These are phyloP conservation scores for Gynochthodes officinalis DNA, from an alignment of 257 asterid species.

Conservation along the genomic window DNA sequence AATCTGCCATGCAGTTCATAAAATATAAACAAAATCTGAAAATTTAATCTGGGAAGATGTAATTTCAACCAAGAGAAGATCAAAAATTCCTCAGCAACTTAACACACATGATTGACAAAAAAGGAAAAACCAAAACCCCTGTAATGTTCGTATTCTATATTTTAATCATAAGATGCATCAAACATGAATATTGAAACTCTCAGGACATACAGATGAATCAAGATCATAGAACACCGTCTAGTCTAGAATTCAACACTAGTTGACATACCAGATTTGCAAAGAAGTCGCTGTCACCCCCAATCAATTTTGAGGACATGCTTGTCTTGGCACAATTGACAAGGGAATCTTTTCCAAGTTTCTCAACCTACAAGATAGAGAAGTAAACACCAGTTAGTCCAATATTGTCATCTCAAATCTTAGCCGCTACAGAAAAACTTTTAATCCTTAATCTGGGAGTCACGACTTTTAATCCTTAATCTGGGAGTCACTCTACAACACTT, in stretches of 20 bases:
- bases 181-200: not conserved
- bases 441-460: not conserved
- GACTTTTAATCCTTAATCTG: not conserved
- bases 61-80: not conserved
- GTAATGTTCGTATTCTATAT: not conserved
- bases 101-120: not conserved
- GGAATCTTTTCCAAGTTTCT: conserved; percentile 90
- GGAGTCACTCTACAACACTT: not conserved
- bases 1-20: not conserved
- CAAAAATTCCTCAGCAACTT: not conserved
- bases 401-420: not conserved
- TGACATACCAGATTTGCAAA: conserved; percentile 76
- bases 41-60: not conserved
- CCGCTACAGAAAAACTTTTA: not conserved
- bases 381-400: not conserved
- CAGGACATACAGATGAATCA: not conserved
- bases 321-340: conserved; percentile 93
- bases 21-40: not conserved
- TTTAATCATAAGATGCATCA: not conserved
- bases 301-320: conserved; percentile 95
- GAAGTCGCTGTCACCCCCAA: conserved; percentile 80
- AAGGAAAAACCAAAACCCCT: not conserved
- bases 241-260: not conserved
- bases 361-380: conserved; percentile 45
- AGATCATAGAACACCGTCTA: not conserved